phyloP scores from a whole-genome alignment of 192 early-diverging fungal species.

The Haplosporangium gracile region DNA sequence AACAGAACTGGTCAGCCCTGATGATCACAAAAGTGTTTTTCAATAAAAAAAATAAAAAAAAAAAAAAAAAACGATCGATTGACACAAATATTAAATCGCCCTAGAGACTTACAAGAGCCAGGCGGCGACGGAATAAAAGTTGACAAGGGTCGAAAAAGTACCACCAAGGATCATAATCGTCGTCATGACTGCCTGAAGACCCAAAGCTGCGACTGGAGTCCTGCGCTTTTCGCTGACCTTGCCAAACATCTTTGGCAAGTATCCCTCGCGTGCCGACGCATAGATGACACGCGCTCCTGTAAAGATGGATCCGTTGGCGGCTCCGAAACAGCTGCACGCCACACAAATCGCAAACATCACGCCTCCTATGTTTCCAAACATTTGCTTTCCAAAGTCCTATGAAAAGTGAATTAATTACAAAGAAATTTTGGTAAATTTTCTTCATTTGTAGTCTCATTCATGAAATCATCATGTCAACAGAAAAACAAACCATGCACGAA shows the following conservation, averaged over 20 bases:
- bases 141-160: slow-evolving; percentile 76
- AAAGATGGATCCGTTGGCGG: slow-evolving; percentile 84
- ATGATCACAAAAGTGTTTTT: not conserved
- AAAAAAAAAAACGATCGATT: not conserved
- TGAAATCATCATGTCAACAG: too few relatives aligned
- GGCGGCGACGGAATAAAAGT: slow-evolving; percentile 80
- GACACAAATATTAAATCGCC: not conserved
- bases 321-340: slow-evolving; percentile 79
- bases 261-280: slow-evolving; percentile 73
- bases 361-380: slow-evolving; percentile 77
- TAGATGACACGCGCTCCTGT: slow-evolving; percentile 79
- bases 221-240: slow-evolving; percentile 66
- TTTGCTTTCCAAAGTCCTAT: slow-evolving; percentile 78
- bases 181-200: slow-evolving; percentile 72
- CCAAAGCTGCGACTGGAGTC: slow-evolving; percentile 78
- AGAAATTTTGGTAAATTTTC: not conserved
- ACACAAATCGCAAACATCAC: slow-evolving; percentile 81
- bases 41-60: too few relatives aligned
- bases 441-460: not conserved
- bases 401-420: slow-evolving; percentile 7
- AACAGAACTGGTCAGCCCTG: not conserved
- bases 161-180: slow-evolving; percentile 75
- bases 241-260: slow-evolving; percentile 78
- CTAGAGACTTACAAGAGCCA: slow-evolving; percentile 72
- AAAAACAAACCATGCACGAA: too few relatives aligned